Evolutionary conservation across 2,329 filamentous ascomycete species (phyloP), one percentile per base, ranked within the genome.

Genomic region (Beauveria caledonica): DNA sequence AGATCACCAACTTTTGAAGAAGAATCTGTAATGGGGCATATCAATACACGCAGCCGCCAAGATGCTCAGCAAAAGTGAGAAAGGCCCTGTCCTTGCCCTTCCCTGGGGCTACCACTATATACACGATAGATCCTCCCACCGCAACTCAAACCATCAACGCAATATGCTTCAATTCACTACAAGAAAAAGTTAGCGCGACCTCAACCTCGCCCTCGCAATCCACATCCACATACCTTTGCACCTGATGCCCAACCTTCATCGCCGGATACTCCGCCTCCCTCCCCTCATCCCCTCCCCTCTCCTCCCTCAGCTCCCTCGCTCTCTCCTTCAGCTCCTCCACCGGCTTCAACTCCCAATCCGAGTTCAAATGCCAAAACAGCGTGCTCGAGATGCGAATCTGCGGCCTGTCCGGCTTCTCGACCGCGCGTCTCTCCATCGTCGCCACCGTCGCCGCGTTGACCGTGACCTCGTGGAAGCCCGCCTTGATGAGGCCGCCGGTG

Each of bases 391-490:
- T 85, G 53, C 83, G 75, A 17, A 85, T 68, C 2, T 81, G 74
- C 13, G 82, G 83, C 0, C 82, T 70, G 19, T 79, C 77, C 0
- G 81, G 79, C 11, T 71, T 65, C 46, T 77, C 71, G 0, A 44
- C 57, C 58, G 69, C 72, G 44, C 82, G 76, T 55, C 68, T 68
- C 63, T 74, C 74, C 3, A 85, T 76, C 2, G 77, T 76, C 13
- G 73, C 73, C 1, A 81, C 62, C 0, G 83, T 86, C 64, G 72
- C 70, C 8, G 80, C 75, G 68, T 80, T 85, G 62, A 85, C 80
- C 2, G 83, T 79, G 0, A 86, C 83, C 73, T 86, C 83, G 71
- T 86, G 83, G 72, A 76, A 86, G 4, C 83, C 83, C 1, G 83
- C 83, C 69, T 84, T 85, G 70, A 86, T 75, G 39, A 86, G 77